These are phyloP conservation scores for Tephrocybe rancida DNA, from an alignment of 768 basidiomycete genomes.

Conservation along the genomic window DNA sequence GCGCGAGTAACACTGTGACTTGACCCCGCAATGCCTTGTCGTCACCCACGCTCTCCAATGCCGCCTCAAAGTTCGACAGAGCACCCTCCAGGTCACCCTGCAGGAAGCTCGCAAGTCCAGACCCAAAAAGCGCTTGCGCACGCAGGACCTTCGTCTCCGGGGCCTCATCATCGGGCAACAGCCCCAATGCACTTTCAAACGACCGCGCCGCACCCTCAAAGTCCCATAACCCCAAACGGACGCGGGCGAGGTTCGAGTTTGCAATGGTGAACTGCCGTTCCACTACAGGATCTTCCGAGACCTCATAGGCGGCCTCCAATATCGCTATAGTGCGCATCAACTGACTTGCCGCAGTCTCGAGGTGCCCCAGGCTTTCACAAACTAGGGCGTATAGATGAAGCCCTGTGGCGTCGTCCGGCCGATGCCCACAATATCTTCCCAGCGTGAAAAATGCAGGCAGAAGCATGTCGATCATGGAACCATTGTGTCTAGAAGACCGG, in stretches of 20 bases:
- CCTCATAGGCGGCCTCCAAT: constrained; percentile 89
- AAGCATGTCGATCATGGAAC: constrained; percentile 44
- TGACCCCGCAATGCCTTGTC: constrained; percentile 60
- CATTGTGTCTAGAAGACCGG: constrained; percentile 16
- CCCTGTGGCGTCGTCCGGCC: constrained; percentile 71
- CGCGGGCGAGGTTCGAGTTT: constrained; percentile 78
- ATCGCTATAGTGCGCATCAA: constrained; percentile 66
- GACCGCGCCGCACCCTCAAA: constrained; percentile 65
- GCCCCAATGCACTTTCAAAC: constrained; percentile 71
- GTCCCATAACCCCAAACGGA: constrained; percentile 63
- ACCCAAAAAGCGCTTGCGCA: constrained; percentile 68
- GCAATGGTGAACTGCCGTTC: constrained; percentile 84
- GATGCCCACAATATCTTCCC: constrained; percentile 69
- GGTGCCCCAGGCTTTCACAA: constrained; percentile 80
- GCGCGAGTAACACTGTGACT: constrained; percentile 76
- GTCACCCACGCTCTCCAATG: constrained; percentile 56
- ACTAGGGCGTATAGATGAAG: constrained; percentile 85
- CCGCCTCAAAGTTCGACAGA: constrained; percentile 66
- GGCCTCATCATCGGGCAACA: constrained; percentile 56
- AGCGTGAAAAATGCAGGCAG: constrained; percentile 83
- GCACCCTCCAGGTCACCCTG: constrained; percentile 63
- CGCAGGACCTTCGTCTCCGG: constrained; percentile 43
- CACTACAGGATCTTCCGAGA: constrained; percentile 74
- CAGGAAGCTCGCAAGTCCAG: constrained; percentile 73
- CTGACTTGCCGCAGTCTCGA: constrained; percentile 57